These are phyloP conservation scores for Metschnikowia drakensbergensis DNA, from an alignment of 805 yeast genomes.

Conservation along the genomic window DNA sequence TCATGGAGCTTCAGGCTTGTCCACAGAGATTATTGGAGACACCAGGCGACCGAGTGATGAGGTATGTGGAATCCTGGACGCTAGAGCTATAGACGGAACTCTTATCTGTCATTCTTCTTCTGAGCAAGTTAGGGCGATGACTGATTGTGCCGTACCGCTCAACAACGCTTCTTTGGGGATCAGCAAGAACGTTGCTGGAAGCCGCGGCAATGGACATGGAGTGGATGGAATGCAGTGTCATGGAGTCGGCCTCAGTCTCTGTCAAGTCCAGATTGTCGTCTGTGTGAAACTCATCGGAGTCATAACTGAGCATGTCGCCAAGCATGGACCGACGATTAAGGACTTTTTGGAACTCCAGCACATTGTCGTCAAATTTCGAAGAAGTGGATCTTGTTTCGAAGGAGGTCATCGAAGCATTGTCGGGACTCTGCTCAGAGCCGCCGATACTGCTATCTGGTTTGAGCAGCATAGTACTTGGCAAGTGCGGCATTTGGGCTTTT, in stretches of 20 bases:
- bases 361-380: constrained; percentile 2
- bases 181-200: not conserved
- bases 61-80: constrained; percentile 6
- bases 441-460: not conserved
- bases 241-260: not conserved
- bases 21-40: constrained; percentile 1
- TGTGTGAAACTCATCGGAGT: constrained; percentile 25
- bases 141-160: constrained; percentile 14
- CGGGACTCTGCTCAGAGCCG: constrained; percentile 1
- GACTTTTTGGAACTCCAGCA: constrained; percentile 25
- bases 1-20: not conserved
- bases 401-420: constrained; percentile 4
- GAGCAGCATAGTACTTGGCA: not conserved
- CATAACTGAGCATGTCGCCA: constrained; percentile 44
- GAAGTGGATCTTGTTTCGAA: not conserved
- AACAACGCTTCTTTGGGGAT: not conserved
- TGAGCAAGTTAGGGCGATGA: constrained; percentile 3
- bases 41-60: constrained; percentile 1
- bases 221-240: not conserved
- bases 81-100: constrained; percentile 4
- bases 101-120: not conserved
- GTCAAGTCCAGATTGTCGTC: not conserved
- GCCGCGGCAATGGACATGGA: not conserved
- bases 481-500: not conserved
- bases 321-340: constrained; percentile 38